Base-by-base conservation (phyloP, 2,329 filamentous ascomycete genomes). In the Trichophyton mentagrophytes region DNA sequence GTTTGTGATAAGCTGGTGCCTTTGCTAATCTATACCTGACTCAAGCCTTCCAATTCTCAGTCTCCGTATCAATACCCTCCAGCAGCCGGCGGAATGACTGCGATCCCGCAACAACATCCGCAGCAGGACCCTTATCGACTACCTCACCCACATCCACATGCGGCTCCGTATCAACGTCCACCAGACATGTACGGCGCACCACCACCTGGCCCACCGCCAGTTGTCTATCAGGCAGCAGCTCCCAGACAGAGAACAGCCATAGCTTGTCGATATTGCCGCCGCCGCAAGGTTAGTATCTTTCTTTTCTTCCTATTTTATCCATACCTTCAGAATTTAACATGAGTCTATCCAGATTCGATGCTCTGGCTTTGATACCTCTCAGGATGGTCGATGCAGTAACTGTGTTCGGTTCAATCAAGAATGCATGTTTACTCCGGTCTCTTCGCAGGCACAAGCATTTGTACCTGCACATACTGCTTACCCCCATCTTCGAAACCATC, bases 341-440 rank as follows among this genome's bases (percentile, higher is more conserved):
- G 6, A 40, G 33, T 40, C 9, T 57, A 61, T 72, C 61, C 71
- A 89, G 86, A 88, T 89, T 71, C 84, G 86, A 62, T 89, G 86
- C 77, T 88, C 86, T 3, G 86, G 86, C 30, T 89, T 88, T 70
- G 86, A 88, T 68, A 82, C 81, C 61, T 87, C 85, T 44, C 82
- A 85, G 44, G 84, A 88, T 71, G 86, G 86, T 62, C 82, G 85
- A 63, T 89, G 86, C 77, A 82, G 80, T 68, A 89, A 89, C 71
- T 89, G 86, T 70, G 79, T 85, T 65, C 79, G 86, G 56, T 89
- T 89, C 74, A 85, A 86, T 65, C 86, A 89, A 72, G 85, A 88
- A 70, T 89, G 86, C 74, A 83, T 89, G 73, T 89, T 89, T 73
- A 88, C 85, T 0, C 86, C 86, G 1, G 86, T 89, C 25, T 88